Evolutionary conservation across 805 yeast genomes (phyloP).

Genomic region (Candida andamanensis): DNA sequence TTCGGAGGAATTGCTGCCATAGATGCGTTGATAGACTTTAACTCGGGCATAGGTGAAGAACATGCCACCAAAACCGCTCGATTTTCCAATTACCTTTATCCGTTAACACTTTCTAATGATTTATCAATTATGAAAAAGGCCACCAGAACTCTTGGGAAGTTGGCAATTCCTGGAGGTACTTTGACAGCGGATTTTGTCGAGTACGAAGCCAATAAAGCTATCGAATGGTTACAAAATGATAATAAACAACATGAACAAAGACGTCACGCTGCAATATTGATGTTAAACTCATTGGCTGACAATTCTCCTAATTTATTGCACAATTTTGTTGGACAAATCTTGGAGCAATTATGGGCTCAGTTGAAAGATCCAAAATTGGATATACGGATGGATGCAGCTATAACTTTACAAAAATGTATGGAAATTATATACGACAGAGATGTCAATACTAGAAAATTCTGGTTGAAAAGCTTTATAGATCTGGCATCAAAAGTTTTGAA

Average conservation of each 20-base stretch:
- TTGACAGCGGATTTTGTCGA: conserved; percentile 91
- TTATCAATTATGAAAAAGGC: conserved; percentile 82
- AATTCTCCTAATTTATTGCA: conserved; percentile 83
- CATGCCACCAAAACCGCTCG: conserved; percentile 84
- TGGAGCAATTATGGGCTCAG: conserved; percentile 85
- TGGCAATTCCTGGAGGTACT: conserved; percentile 87
- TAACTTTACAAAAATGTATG: conserved; percentile 71
- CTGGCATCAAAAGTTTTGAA: conserved; percentile 62
- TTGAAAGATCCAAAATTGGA: conserved; percentile 71
- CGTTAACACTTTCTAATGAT: conserved; percentile 77
- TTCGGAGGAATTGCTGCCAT: conserved; percentile 91
- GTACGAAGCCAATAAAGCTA: conserved; percentile 79
- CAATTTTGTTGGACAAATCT: conserved; percentile 68
- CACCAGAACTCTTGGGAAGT: conserved; percentile 78
- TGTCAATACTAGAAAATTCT: conserved; percentile 57
- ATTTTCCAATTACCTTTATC: conserved; percentile 81
- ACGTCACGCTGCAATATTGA: conserved; percentile 85
- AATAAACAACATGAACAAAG: conserved; percentile 67
- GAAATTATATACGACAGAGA: conserved; percentile 79
- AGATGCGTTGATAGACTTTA: conserved; percentile 79
- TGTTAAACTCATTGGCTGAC: conserved; percentile 76
- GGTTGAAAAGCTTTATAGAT: conserved; percentile 68
- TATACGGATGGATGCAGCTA: conserved; percentile 80
- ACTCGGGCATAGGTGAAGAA: conserved; percentile 71
- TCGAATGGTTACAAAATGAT: conserved; percentile 89